phyloP scores from a whole-genome alignment of 805 yeast genomes.

The Zygosaccharomyces bailii region DNA sequence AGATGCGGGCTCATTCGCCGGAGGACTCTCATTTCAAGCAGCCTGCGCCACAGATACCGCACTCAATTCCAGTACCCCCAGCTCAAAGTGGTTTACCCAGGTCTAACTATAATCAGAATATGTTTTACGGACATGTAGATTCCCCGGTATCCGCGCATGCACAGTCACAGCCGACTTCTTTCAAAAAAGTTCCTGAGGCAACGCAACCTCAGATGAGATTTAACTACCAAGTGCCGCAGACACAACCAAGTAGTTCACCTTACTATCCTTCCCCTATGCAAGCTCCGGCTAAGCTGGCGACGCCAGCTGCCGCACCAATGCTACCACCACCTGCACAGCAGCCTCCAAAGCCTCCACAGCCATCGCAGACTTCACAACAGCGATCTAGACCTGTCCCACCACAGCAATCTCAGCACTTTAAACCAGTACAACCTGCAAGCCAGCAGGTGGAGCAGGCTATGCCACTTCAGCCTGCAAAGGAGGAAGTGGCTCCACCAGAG shows the following conservation, averaged over 20 bases:
- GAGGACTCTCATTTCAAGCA: neutral
- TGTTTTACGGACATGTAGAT: slow-evolving; percentile 10
- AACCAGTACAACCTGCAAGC: slow-evolving; percentile 10
- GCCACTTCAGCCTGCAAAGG: neutral
- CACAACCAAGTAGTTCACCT: slow-evolving; percentile 6
- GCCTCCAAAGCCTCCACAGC: neutral
- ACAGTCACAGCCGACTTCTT: slow-evolving; percentile 10
- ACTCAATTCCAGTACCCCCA: slow-evolving; percentile 8
- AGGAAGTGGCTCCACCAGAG: slow-evolving; percentile 1
- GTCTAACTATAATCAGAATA: slow-evolving; percentile 3
- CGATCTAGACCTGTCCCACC: slow-evolving; percentile 7
- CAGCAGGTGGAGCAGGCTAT: slow-evolving; percentile 6
- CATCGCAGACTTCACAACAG: slow-evolving; percentile 6
- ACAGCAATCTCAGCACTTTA: slow-evolving; percentile 7
- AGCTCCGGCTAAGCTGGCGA: neutral
- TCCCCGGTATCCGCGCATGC: slow-evolving; percentile 1
- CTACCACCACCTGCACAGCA: neutral
- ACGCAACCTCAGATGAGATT: slow-evolving; percentile 7
- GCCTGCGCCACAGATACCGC: slow-evolving; percentile 3
- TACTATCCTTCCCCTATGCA: slow-evolving; percentile 8
- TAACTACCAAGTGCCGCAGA: slow-evolving; percentile 6
- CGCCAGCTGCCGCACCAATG: neutral
- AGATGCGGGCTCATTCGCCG: neutral
- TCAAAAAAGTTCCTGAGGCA: slow-evolving; percentile 8
- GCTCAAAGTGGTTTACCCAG: slow-evolving; percentile 8